These are phyloP conservation scores for Spongispora temasekensis DNA, from an alignment of 1,284 basidiomycete species.

Conservation along the genomic window DNA sequence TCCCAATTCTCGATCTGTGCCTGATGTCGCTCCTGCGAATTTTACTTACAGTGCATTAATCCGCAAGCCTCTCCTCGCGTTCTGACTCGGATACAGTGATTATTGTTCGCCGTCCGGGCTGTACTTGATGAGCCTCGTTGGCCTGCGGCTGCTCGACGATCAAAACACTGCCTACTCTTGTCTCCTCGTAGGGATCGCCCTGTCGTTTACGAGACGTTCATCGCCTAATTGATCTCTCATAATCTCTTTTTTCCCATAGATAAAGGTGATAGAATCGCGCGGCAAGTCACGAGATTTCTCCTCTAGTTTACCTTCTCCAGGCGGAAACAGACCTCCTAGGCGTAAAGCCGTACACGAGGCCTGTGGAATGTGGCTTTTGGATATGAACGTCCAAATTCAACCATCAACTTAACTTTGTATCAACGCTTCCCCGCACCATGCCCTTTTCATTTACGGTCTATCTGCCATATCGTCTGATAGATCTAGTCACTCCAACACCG, in stretches of 20 bases:
- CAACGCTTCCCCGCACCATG: slow-evolving; percentile 31
- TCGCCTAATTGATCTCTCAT: no score
- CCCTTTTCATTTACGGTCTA: slow-evolving; percentile 25
- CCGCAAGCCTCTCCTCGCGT: no score
- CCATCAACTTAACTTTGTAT: slow-evolving; percentile 19
- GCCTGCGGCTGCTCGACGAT: slow-evolving; percentile 18
- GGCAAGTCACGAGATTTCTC: slow-evolving; percentile 9
- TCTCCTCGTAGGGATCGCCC: slow-evolving; percentile 15
- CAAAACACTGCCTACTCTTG: slow-evolving; percentile 7
- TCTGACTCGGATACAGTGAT: no score
- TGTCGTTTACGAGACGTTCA: background rate
- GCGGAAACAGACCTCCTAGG: slow-evolving; percentile 9
- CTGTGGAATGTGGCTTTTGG: slow-evolving; percentile 10
- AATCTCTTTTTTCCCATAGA: slow-evolving; percentile 15
- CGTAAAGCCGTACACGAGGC: slow-evolving; percentile 20
- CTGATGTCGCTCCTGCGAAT: background rate
- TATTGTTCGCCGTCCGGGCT: no score
- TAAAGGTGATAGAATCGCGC: slow-evolving; percentile 21
- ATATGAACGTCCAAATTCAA: slow-evolving; percentile 12
- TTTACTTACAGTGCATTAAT: no score
- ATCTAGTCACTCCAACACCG: slow-evolving; percentile 6
- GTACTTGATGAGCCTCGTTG: background rate
- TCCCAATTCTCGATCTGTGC: background rate
- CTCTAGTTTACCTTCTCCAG: slow-evolving; percentile 1
- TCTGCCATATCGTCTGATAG: slow-evolving; percentile 10